Percentiles rank a stretch among this genome's conserved stretches.
Evolutionary conservation across 2,329 filamentous ascomycete species (phyloP).

Genomic region (Venturia effusa): DNA sequence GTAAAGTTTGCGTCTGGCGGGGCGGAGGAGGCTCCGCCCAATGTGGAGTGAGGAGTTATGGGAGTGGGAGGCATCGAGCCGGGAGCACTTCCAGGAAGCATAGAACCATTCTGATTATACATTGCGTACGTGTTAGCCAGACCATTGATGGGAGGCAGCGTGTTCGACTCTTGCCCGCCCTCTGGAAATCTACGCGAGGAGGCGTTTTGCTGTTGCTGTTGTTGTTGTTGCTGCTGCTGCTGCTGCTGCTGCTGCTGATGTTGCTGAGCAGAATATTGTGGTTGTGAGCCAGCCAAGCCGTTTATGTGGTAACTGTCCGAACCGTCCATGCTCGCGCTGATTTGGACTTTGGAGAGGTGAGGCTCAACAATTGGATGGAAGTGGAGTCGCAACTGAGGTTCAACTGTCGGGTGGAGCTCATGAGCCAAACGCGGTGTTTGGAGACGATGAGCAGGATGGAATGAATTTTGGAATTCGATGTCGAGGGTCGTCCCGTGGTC

Average conservation of each 20-base stretch:
- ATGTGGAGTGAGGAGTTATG: conserved; percentile 8
- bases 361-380: background rate
- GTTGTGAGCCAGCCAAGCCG: conserved; percentile 1
- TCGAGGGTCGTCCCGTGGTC: background rate
- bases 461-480: background rate
- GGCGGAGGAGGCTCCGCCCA: conserved; percentile 1
- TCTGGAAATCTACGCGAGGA: background rate
- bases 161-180: conserved; percentile 5
- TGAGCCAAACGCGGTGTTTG: background rate
- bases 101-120: background rate
- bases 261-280: background rate
- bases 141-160: conserved; percentile 9
- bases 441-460: background rate
- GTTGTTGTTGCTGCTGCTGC: too few species aligned
- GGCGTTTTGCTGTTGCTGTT: background rate
- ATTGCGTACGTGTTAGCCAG: background rate
- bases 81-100: background rate
- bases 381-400: background rate
- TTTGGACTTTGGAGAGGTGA: background rate
- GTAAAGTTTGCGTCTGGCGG: conserved; percentile 1
- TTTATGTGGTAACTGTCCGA: background rate
- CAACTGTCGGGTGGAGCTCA: background rate
- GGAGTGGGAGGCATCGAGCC: conserved; percentile 10
- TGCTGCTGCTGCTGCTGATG: conserved; percentile 3
- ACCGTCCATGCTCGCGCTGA: background rate